A percentile compares a stretch with the other conserved stretches of the same genome.
Evolutionary conservation across 805 yeast species (phyloP).

Genomic region (Candida nemodendra): DNA sequence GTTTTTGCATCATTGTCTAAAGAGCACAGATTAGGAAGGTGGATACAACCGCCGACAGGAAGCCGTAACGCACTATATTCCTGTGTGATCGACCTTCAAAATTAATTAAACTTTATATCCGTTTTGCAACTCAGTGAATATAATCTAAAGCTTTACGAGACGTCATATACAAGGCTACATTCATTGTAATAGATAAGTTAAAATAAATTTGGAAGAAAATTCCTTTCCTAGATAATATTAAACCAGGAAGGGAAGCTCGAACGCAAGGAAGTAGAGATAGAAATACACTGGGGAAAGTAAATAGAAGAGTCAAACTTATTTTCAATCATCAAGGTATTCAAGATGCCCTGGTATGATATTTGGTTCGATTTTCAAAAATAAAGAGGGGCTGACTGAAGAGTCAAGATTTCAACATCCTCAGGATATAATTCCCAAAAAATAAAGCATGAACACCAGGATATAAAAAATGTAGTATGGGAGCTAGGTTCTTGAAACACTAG

Average conservation of each 20-base stretch:
- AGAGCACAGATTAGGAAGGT: slow-evolving; percentile 87
- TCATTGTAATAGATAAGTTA: not conserved
- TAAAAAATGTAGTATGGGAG: too few relatives aligned
- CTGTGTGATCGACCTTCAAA: slow-evolving; percentile 39
- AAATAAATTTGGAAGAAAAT: not conserved
- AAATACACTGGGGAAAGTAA: too few relatives aligned
- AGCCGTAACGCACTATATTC: slow-evolving; percentile 74
- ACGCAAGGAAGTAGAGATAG: not conserved
- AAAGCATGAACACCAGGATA: too few relatives aligned
- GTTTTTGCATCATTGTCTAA: slow-evolving; percentile 71
- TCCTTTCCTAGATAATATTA: not conserved
- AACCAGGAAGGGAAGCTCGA: not conserved
- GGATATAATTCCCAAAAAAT: too few relatives aligned
- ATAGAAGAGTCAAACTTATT: too few relatives aligned
- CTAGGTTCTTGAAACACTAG: not conserved
- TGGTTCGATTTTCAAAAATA: too few relatives aligned
- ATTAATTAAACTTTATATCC: slow-evolving; percentile 11
- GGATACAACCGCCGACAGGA: slow-evolving; percentile 63
- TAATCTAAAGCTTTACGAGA: not conserved
- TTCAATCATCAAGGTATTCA: too few relatives aligned
- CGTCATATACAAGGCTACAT: not conserved
- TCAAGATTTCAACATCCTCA: too few relatives aligned
- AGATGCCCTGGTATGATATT: too few relatives aligned
- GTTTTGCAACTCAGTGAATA: not conserved
- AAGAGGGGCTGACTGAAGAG: too few relatives aligned